These are phyloP conservation scores for Sarocladium kiliense DNA, from an alignment of 2,329 filamentous ascomycete genomes.

Conservation along the genomic window DNA sequence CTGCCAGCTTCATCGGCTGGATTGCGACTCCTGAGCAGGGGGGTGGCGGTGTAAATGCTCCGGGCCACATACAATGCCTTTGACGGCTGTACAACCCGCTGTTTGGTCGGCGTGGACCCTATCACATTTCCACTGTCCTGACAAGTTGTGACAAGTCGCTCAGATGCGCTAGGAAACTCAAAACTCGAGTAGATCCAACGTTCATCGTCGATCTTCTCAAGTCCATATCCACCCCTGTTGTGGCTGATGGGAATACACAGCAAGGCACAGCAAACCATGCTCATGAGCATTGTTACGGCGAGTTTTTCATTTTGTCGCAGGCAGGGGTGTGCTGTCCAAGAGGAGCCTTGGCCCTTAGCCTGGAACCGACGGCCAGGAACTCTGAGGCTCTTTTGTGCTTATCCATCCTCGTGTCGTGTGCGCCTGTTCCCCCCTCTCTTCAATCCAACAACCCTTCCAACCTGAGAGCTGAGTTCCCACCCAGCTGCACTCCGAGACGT, in stretches of 20 bases:
- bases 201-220: not conserved
- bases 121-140: not conserved
- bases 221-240: too few species aligned
- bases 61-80: not conserved
- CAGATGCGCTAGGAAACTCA: not conserved
- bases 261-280: too few species aligned
- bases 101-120: not conserved
- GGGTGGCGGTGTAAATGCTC: constrained; percentile 2
- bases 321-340: not conserved
- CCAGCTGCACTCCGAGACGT: not conserved
- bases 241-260: too few species aligned
- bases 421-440: constrained; percentile 2
- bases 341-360: not conserved
- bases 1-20: too few species aligned
- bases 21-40: not conserved
- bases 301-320: not conserved
- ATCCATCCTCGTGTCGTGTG: not conserved
- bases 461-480: constrained; percentile 7
- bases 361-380: not conserved
- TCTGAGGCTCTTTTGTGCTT: not conserved
- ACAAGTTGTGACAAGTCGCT: not conserved
- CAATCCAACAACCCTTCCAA: constrained; percentile 4
- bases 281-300: not conserved
- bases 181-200: not conserved
- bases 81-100: too few species aligned